Conservation (phyloP, 768 basidiomycete genomes). For the Sarcodon aspratus region DNA sequence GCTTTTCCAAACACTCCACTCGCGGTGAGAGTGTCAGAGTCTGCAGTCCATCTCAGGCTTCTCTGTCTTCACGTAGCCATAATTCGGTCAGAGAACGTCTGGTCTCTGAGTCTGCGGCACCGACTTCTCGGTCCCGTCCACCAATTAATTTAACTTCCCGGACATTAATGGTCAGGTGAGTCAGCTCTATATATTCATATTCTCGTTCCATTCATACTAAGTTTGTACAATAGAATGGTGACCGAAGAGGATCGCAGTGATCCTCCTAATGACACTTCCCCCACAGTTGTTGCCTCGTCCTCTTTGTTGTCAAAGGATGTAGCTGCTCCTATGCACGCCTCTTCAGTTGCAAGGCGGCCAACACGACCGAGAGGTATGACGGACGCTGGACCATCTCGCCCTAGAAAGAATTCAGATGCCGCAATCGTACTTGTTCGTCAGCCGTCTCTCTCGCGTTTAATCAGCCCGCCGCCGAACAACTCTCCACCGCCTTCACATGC, state of each 20-base stretch:
- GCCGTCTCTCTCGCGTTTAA: constrained; percentile 12
- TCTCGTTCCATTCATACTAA: too few species aligned
- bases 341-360: background rate
- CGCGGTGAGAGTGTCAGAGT: background rate
- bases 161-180: too few species aligned
- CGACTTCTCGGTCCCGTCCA: background rate
- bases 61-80: too few species aligned
- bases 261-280: too few species aligned
- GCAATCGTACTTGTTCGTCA: constrained; percentile 14
- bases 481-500: constrained; percentile 11
- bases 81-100: background rate
- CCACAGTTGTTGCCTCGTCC: too few species aligned
- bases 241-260: too few species aligned
- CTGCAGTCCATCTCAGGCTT: background rate
- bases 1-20: background rate
- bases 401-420: background rate
- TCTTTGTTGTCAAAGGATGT: too few species aligned
- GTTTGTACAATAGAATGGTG: too few species aligned
- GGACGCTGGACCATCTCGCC: constrained; percentile 2
- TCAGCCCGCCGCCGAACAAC: constrained; percentile 11
- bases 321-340: too few species aligned
- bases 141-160: too few species aligned
- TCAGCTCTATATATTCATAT: too few species aligned
- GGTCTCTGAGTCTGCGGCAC: background rate
- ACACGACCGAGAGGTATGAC: constrained; percentile 7